Evolutionary conservation across 1,139 yeast genomes (phyloP).

Genomic region (Saccharomycopsis phalli): DNA sequence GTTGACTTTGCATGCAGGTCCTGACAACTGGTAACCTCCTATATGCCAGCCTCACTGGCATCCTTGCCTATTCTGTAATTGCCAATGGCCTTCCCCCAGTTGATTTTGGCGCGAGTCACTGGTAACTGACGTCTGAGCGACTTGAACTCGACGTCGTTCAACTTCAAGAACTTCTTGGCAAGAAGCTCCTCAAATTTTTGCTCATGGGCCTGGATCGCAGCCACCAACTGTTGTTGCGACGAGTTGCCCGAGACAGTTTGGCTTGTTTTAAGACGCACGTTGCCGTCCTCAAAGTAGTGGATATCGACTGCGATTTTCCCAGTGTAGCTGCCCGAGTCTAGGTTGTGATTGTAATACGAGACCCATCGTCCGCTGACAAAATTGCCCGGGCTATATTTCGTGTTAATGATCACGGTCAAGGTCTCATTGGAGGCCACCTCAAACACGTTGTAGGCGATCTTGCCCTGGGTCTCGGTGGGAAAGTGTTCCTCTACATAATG

Average conservation of each 20-base stretch:
- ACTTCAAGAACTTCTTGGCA: conserved; percentile 54
- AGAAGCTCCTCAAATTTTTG: conserved; percentile 49
- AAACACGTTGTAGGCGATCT: conserved; percentile 39
- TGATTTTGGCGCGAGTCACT: conserved; percentile 80
- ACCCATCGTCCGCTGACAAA: conserved; percentile 90
- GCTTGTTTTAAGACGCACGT: conserved; percentile 64
- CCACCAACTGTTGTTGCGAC: conserved; percentile 32
- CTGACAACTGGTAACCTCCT: not conserved
- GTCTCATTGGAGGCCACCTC: conserved; percentile 32
- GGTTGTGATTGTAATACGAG: conserved; percentile 47
- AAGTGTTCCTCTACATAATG: conserved; percentile 36
- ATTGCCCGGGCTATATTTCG: conserved; percentile 64
- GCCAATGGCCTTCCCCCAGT: conserved; percentile 93
- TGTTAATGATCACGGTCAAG: conserved; percentile 57
- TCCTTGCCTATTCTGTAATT: conserved; percentile 84
- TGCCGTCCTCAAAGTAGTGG: conserved; percentile 94
- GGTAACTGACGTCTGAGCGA: conserved; percentile 85
- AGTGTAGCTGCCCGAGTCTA: conserved; percentile 29
- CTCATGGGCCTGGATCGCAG: conserved; percentile 52
- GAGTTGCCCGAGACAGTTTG: conserved; percentile 28
- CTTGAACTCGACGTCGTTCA: conserved; percentile 79
- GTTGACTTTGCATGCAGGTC: no score
- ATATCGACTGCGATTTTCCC: conserved; percentile 65
- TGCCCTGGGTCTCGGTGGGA: conserved; percentile 34
- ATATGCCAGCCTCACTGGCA: conserved; percentile 29